phyloP scores from a whole-genome alignment of 495 filamentous ascomycete species.

The Aspergillus bridgeri region DNA sequence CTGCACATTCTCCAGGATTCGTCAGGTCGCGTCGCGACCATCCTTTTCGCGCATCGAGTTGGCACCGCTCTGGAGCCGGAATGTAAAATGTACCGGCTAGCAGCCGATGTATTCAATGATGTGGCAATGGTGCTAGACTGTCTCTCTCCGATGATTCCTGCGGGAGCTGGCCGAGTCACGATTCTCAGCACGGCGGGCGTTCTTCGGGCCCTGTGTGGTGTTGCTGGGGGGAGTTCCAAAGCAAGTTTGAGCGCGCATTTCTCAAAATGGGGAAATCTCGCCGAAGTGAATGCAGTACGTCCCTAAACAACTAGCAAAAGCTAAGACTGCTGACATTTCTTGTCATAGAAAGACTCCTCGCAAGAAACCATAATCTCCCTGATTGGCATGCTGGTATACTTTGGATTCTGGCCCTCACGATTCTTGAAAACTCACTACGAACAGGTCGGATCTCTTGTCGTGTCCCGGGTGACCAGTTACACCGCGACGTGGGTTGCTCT shows the following conservation, averaged over 20 bases:
- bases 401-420: constrained; percentile 1
- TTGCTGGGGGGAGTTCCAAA: constrained; percentile 85
- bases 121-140: constrained; percentile 85
- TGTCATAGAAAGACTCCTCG: constrained; percentile 75
- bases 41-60: constrained; percentile 81
- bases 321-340: constrained; percentile 5
- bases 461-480: constrained; percentile 68
- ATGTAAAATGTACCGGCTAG: constrained; percentile 88
- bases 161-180: constrained; percentile 57
- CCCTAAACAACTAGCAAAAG: neutral
- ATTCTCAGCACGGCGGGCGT: constrained; percentile 74
- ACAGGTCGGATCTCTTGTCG: constrained; percentile 73
- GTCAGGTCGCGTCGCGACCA: constrained; percentile 81
- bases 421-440: constrained; percentile 3
- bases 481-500: constrained; percentile 73
- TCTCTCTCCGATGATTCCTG: constrained; percentile 73
- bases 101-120: constrained; percentile 93
- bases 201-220: constrained; percentile 79
- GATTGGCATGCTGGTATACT: constrained; percentile 78
- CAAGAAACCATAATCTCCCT: constrained; percentile 95
- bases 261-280: constrained; percentile 81
- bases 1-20: constrained; percentile 83
- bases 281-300: constrained; percentile 83
- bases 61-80: constrained; percentile 90
- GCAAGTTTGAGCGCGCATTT: constrained; percentile 92